These are phyloP conservation scores for Heritiera littoralis DNA, from an alignment of 345 rosid genomes.

Conservation along the genomic window DNA sequence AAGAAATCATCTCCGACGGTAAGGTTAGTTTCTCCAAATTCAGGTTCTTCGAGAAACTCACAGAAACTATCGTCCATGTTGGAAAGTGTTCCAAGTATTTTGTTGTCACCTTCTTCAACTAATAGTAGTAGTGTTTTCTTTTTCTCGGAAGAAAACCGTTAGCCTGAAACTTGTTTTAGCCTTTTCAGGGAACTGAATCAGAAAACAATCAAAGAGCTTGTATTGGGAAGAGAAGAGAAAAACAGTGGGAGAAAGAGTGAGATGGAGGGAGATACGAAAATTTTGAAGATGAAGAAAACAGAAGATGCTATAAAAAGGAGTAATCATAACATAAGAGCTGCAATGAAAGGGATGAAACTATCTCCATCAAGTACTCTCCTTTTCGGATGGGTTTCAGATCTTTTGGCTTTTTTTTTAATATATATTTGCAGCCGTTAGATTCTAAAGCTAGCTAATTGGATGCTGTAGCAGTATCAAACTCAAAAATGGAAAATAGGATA, in stretches of 20 bases:
- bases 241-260: neutral
- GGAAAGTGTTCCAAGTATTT: neutral
- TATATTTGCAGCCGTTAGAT: slow-evolving; percentile 3
- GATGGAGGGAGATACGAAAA: neutral
- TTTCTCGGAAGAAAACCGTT: slow-evolving; percentile 16
- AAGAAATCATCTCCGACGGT: slow-evolving; percentile 68
- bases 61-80: slow-evolving; percentile 50
- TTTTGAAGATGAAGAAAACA: slow-evolving; percentile 31
- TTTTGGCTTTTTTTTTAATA: too few species aligned
- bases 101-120: neutral
- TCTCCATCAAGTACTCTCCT: slow-evolving; percentile 49
- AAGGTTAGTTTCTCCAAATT: slow-evolving; percentile 50
- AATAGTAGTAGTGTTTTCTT: neutral
- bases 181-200: neutral
- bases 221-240: slow-evolving; percentile 14
- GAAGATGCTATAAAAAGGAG: slow-evolving; percentile 18
- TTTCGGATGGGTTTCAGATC: neutral
- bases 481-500: neutral
- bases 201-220: slow-evolving; percentile 8
- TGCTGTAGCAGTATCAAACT: neutral
- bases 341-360: slow-evolving; percentile 61
- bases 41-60: slow-evolving; percentile 52
- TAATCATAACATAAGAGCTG: slow-evolving; percentile 19
- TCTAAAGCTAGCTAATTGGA: too few species aligned
- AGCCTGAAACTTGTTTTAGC: neutral